Percentiles rank a stretch among this genome's conserved stretches.
phyloP scores from a whole-genome alignment of 1,284 basidiomycete species.

The Boletellus deceptivus region DNA sequence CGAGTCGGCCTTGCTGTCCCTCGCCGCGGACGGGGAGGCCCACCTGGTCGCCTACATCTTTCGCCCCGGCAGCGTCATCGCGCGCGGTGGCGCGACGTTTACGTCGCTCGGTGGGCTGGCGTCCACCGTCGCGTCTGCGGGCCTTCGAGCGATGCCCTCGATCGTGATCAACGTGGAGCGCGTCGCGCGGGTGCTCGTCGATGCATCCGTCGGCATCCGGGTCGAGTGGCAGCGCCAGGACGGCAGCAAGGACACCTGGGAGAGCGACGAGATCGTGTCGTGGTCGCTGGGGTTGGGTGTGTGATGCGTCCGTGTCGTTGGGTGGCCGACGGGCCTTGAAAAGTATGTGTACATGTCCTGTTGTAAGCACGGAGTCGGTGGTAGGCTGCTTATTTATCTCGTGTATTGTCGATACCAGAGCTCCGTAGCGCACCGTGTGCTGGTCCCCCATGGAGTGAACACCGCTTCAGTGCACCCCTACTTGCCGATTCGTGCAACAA shows the following conservation, averaged over 20 bases:
- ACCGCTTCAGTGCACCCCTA: too few species aligned
- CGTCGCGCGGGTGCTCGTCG: constrained; percentile 25
- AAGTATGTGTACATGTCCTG: too few species aligned
- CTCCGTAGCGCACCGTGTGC: too few species aligned
- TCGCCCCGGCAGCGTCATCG: constrained; percentile 21
- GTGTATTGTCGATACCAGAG: too few species aligned
- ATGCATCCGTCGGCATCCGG: constrained; percentile 27
- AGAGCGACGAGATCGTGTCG: constrained; percentile 28
- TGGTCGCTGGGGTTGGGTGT: constrained; percentile 26
- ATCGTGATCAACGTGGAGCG: constrained; percentile 24
- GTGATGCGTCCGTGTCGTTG: constrained; percentile 5
- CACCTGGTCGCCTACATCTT: constrained; percentile 18
- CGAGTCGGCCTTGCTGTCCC: constrained; percentile 16
- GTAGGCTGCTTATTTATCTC: too few species aligned
- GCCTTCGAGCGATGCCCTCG: constrained; percentile 23
- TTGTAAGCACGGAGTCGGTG: too few species aligned
- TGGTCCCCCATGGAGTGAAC: too few species aligned
- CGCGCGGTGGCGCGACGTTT: constrained; percentile 6
- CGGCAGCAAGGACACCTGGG: constrained; percentile 26
- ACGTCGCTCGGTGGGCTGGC: constrained; percentile 20
- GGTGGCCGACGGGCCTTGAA: too few species aligned
- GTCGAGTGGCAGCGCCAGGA: constrained; percentile 27
- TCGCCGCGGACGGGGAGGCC: constrained; percentile 15
- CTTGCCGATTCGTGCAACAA: too few species aligned
- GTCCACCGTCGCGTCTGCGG: constrained; percentile 17